Conservation (phyloP, 2,329 filamentous ascomycete species). For the Fonsecaea erecta region DNA sequence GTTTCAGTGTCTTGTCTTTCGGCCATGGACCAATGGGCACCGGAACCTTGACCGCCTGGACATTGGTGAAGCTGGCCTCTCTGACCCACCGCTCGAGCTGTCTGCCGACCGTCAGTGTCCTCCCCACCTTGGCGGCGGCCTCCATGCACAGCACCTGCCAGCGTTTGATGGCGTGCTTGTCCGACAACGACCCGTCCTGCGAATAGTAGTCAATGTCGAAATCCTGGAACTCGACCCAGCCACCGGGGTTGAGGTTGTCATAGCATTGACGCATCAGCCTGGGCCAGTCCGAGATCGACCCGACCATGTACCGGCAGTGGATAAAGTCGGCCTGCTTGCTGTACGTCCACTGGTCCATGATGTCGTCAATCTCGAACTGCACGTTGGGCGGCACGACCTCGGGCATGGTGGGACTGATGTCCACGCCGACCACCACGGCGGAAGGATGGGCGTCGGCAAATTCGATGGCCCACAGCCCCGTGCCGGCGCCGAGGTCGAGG, state of each 20-base stretch:
- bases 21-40: conserved; percentile 41
- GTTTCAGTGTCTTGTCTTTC: conserved; percentile 39
- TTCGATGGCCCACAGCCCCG: conserved; percentile 46
- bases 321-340: conserved; percentile 64
- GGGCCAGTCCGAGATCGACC: conserved; percentile 62
- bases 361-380: conserved; percentile 62
- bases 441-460: conserved; percentile 43
- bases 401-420: conserved; percentile 35
- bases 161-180: conserved; percentile 31
- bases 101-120: conserved; percentile 47
- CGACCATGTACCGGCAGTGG: conserved; percentile 62
- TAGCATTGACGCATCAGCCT: conserved; percentile 47
- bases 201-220: conserved; percentile 41
- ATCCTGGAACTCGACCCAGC: conserved; percentile 49
- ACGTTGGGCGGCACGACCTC: conserved; percentile 57
- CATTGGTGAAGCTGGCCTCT: conserved; percentile 39
- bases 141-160: conserved; percentile 37
- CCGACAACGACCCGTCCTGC: conserved; percentile 39
- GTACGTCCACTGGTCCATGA: conserved; percentile 62
- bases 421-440: conserved; percentile 31
- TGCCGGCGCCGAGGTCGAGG: conserved; percentile 45
- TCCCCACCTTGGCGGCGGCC: conserved; percentile 35
- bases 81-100: conserved; percentile 39
- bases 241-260: conserved; percentile 44
- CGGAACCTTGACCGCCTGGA: conserved; percentile 28